Conservation (phyloP, 345 rosid genomes). For the Clausena lansium region DNA sequence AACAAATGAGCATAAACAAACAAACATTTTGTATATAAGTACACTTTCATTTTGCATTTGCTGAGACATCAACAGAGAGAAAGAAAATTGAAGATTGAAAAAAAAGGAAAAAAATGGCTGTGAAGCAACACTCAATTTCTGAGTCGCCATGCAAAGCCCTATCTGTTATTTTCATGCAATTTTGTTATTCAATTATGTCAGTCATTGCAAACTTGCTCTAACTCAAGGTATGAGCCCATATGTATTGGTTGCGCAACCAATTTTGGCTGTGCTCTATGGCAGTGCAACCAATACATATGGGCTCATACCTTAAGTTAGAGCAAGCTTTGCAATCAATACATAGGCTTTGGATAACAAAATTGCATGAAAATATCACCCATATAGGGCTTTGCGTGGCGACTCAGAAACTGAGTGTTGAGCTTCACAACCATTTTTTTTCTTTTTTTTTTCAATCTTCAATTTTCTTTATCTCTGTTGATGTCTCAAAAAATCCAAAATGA, state of each 20-base stretch:
- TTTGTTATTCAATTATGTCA: background rate
- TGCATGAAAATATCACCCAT: background rate
- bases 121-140: background rate
- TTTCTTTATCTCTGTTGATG: background rate
- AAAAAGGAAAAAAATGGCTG: background rate
- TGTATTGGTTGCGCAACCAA: conserved; percentile 2
- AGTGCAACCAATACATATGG: background rate
- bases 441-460: too few species aligned
- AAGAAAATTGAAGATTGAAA: background rate
- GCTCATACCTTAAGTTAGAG: background rate
- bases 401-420: background rate
- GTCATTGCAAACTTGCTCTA: background rate
- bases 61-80: background rate
- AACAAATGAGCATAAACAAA: background rate
- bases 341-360: background rate
- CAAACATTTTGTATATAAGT: background rate
- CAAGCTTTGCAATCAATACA: background rate
- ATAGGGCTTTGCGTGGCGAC: background rate
- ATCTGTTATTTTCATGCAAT: background rate
- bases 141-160: background rate
- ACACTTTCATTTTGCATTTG: background rate
- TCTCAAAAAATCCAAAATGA: background rate
- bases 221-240: background rate
- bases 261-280: too few species aligned
- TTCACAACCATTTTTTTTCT: background rate